Evolutionary conservation across 495 filamentous ascomycete genomes (phyloP), one percentile per base, ranked within the genome.

Genomic region (Podospora fimiseda): DNA sequence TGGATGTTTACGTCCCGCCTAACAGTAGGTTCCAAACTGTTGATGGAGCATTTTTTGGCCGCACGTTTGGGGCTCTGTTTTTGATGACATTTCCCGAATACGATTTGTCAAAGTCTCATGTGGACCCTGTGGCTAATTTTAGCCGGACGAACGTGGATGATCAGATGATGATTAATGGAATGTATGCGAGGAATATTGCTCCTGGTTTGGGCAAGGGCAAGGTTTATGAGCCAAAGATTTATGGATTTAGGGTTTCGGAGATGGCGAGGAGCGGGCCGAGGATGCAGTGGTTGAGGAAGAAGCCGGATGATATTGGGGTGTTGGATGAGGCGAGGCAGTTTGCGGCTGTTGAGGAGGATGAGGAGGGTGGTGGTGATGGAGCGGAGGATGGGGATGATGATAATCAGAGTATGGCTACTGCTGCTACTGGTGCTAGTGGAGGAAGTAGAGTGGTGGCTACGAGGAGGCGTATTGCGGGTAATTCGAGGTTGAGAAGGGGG

Each of bases 21-120:
- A 97, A 97, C 74, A 95, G 89, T 61, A 83, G 93, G 19, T 97
- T 98, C 65, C 93, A 96, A 71, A 88, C 88, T 2, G 92, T 98
- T n/a, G 93, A 98, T 60, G 93, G 93, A 19, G 91, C 93, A 14
- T 98, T 96, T 74, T 98, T 98, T 65, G 93, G 93, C 30, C 91
- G 93, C 36, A 98, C 93, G 0, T 98, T 98, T 65, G 89, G 78
- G 44, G 79, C 80, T 2, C 83, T 98, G 41, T 98, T 98, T 77
- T 89, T 98, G 68, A 91, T 98, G 76, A 98, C 90, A 21, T 98
- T 96, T 69, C 91, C 94, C 24, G 94, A 98, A 59, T 81, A 96
- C 62, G 89, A 95, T 53, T 80, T 97, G 42, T 77, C 74, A 47
- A 79, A 75, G 57, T 72, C 72, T 22, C 74, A 69, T 38, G 67